phyloP scores from a whole-genome alignment of 169 alveolate species.

The Plasmodium falciparum region DNA sequence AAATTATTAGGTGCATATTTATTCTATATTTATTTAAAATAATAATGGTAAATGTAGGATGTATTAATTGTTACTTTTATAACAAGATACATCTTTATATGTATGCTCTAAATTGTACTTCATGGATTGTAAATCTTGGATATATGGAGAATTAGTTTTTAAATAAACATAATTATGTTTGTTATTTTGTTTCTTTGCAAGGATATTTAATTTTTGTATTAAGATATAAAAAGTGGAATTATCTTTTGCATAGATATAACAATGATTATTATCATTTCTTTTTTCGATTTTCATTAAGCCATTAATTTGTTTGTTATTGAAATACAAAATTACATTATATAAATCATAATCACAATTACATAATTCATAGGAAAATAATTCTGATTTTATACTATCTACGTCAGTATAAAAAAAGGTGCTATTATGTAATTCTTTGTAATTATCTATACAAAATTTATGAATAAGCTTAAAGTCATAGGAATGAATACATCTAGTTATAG shows the following conservation, averaged over 20 bases:
- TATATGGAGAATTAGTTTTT: conserved; percentile 30
- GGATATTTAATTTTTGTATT: conserved; percentile 7
- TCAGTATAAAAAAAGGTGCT: conserved; percentile 29
- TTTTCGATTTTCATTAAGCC: conserved; percentile 50
- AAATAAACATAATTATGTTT: conserved; percentile 6
- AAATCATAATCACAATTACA: conserved; percentile 59
- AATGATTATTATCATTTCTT: conserved; percentile 20
- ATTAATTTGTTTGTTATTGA: conserved; percentile 1
- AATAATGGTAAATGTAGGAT: too few species aligned
- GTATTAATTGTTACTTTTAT: not conserved
- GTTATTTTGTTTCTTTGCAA: conserved; percentile 19
- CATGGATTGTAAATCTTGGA: conserved; percentile 7
- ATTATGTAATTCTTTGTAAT: conserved; percentile 25
- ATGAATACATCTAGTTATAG: conserved; percentile 37
- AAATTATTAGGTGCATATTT: too few species aligned
- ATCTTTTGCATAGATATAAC: conserved; percentile 57
- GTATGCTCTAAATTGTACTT: not conserved
- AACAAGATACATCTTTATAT: not conserved
- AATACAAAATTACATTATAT: conserved; percentile 37
- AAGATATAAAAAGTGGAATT: conserved; percentile 3
- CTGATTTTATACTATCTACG: conserved; percentile 13
- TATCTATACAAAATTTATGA: conserved; percentile 24
- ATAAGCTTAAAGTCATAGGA: conserved; percentile 42
- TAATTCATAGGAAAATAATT: conserved; percentile 41
- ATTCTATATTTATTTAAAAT: too few species aligned